Evolutionary conservation across 768 basidiomycete genomes (phyloP).

Genomic region (Calvatia gigantea): DNA sequence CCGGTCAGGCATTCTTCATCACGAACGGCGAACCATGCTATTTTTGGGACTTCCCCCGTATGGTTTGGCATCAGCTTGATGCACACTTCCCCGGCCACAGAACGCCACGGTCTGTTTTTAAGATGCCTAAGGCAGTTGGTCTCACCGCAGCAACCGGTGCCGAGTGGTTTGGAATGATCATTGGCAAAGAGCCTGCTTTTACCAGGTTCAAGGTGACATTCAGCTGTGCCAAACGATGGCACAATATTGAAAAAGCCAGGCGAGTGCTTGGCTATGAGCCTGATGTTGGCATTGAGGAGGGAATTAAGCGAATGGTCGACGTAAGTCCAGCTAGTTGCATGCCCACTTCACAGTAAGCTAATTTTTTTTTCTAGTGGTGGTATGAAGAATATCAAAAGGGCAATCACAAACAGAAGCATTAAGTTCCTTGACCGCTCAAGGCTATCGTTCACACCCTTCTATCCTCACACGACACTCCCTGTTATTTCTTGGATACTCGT

Average conservation of each 20-base stretch:
- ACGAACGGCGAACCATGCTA: conserved; percentile 95
- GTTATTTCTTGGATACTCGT: background rate
- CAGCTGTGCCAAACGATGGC: conserved; percentile 76
- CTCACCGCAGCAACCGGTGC: conserved; percentile 65
- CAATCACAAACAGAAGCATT: conserved; percentile 37
- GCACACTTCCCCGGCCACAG: conserved; percentile 55
- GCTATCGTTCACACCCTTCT: background rate
- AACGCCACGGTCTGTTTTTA: conserved; percentile 31
- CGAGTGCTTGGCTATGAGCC: conserved; percentile 93
- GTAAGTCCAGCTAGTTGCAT: conserved; percentile 35
- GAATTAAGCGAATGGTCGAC: conserved; percentile 73
- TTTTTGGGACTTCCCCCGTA: conserved; percentile 92
- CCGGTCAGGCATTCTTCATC: conserved; percentile 94
- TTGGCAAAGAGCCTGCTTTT: conserved; percentile 80
- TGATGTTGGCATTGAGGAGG: conserved; percentile 83
- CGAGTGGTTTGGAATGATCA: conserved; percentile 71
- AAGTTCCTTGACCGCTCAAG: conserved; percentile 12
- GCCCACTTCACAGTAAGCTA: background rate
- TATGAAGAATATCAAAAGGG: conserved; percentile 36
- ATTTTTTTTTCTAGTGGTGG: conserved; percentile 39
- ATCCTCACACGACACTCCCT: background rate
- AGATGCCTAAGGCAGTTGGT: conserved; percentile 63
- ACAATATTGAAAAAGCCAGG: conserved; percentile 93
- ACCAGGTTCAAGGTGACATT: conserved; percentile 83
- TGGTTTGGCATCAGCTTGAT: conserved; percentile 74